A percentile compares a stretch with the other conserved stretches of the same genome.
Conservation (phyloP, 2,329 filamentous ascomycete species). For the Pyrenophora seminiperda region DNA sequence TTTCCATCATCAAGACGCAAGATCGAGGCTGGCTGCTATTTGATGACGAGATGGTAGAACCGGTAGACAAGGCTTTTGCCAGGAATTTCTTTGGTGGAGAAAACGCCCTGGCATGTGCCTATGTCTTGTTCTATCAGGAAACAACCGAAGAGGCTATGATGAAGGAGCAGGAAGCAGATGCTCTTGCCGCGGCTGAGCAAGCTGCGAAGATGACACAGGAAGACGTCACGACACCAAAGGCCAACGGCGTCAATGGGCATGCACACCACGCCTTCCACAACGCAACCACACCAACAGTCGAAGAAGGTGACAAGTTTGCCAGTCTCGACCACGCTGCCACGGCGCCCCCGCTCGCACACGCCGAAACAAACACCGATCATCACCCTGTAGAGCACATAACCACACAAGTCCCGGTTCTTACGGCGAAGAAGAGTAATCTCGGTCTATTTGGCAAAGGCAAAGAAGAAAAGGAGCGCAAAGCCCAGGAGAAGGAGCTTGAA, state of each 20-base stretch:
- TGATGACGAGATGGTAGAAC: slow-evolving; percentile 98
- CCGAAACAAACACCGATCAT: slow-evolving; percentile 38
- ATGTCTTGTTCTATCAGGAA: slow-evolving; percentile 97
- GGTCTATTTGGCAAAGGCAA: slow-evolving; percentile 65
- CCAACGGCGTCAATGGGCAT: slow-evolving; percentile 49
- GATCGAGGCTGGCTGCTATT: slow-evolving; percentile 96
- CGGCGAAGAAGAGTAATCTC: slow-evolving; percentile 39
- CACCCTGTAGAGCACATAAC: slow-evolving; percentile 41
- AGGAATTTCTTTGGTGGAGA: slow-evolving; percentile 95
- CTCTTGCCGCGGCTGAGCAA: slow-evolving; percentile 51
- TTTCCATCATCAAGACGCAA: slow-evolving; percentile 96
- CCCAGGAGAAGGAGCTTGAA: slow-evolving; percentile 61
- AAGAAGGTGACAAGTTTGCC: slow-evolving; percentile 57
- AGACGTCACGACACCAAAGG: slow-evolving; percentile 59
- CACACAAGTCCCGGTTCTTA: slow-evolving; percentile 45
- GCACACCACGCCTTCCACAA: slow-evolving; percentile 40
- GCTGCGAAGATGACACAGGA: slow-evolving; percentile 58
- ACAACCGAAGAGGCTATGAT: slow-evolving; percentile 71
- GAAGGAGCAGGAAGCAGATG: slow-evolving; percentile 84
- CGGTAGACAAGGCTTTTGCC: slow-evolving; percentile 94
- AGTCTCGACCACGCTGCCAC: slow-evolving; percentile 70
- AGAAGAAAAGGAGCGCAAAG: slow-evolving; percentile 65
- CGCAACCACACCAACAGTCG: slow-evolving; percentile 50
- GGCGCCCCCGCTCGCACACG: slow-evolving; percentile 55
- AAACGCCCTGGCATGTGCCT: slow-evolving; percentile 84